Base-by-base conservation (phyloP, 176 grass and related monocot species). In the Carex pumila region DNA sequence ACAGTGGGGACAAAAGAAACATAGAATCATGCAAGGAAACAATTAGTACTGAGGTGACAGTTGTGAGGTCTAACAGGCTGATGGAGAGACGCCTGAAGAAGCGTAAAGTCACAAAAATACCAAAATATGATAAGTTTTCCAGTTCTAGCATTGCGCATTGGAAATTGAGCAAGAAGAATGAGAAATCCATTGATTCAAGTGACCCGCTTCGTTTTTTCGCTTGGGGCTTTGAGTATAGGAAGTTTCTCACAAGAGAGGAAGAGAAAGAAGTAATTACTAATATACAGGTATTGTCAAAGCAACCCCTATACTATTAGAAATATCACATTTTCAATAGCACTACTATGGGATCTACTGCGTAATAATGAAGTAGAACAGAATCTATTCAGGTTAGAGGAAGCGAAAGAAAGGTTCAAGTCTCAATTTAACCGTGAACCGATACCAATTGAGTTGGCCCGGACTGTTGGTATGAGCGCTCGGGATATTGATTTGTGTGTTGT, bases 171-270 rank as follows among this genome's bases (percentile, higher is more conserved):
- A 62, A 81, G 37, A 81, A 81, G 37, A 32, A 21, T 3, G 56
- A 81, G 9, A 60, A 19, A 81, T 60, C 30, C 56, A 52, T 61
- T 1, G 7, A 64, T 45, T 61, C 59, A 1, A 60, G 34, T 1
- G 79, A 81, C 34, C 79, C 79, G 12, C 79, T 81, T 81, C 59
- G 79, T 18, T 81, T 81, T 64, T 81, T 81, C 29, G 12, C 57
- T 61, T 81, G 79, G 79, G 79, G 79, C 6, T 43, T 81, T 14
- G 59, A 63, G 79, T 61, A 81, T 43, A 60, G 59, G 55, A 81
- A 81, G 22, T 81, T 81, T 81, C 79, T 81, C 4, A 43, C 79
- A 60, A 81, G 59, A 81, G 59, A 81, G 55, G 57, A 81, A 81
- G 79, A 81, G 57, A 81, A 39, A 81, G 79, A 81, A 81, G 34